A percentile compares a stretch with the other conserved stretches of the same genome.
Evolutionary conservation across 2,329 filamentous ascomycete species (phyloP).

Genomic region (Colletotrichum neosansevieriae): DNA sequence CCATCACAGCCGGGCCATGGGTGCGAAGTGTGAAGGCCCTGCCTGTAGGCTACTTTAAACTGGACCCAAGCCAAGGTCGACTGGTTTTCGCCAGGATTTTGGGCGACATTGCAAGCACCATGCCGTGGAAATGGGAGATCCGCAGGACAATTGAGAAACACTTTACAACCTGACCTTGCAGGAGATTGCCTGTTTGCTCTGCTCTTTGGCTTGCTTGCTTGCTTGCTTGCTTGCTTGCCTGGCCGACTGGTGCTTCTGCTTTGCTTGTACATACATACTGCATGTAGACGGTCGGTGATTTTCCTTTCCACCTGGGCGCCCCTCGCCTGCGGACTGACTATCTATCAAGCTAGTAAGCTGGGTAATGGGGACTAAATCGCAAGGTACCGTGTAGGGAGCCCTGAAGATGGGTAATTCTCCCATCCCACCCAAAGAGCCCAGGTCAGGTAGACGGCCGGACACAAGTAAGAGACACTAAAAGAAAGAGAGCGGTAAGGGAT

Average conservation of each 20-base stretch:
- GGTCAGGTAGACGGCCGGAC: not conserved
- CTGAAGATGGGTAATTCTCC: conserved; percentile 12
- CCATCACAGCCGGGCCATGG: conserved; percentile 33
- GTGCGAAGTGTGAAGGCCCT: conserved; percentile 18
- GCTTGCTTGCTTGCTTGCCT: not conserved
- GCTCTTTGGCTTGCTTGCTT: not conserved
- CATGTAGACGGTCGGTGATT: conserved; percentile 26
- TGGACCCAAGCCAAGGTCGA: not conserved
- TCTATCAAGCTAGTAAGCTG: not conserved
- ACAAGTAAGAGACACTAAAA: conserved; percentile 11
- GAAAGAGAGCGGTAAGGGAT: conserved; percentile 4
- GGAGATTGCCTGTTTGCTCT: conserved; percentile 4
- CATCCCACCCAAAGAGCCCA: not conserved
- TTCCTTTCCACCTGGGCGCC: not conserved
- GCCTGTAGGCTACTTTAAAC: not conserved
- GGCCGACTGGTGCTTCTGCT: not conserved
- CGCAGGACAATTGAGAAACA: conserved; percentile 22
- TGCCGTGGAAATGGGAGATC: conserved; percentile 5
- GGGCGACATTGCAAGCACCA: conserved; percentile 1
- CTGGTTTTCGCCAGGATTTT: conserved; percentile 14
- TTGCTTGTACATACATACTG: not conserved
- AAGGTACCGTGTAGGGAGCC: conserved; percentile 16
- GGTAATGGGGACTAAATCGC: not conserved
- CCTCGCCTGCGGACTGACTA: not conserved
- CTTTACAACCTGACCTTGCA: conserved; percentile 16